Conservation (phyloP, 1,284 basidiomycete species). For the Xerocomus cyaneibrunnescens region DNA sequence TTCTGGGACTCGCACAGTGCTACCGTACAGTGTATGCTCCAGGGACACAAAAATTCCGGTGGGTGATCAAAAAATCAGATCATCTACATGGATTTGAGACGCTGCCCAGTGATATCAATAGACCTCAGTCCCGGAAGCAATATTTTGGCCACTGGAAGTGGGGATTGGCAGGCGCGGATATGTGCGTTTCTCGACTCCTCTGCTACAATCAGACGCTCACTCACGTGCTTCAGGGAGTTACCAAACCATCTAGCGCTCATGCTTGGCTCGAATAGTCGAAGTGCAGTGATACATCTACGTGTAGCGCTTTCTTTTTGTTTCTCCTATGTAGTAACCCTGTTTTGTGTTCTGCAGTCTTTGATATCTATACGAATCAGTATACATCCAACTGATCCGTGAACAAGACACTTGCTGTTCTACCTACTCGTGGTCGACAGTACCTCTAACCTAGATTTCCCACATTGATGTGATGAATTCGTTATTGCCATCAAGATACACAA, state of each 20-base stretch:
- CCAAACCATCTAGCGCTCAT: slow-evolving; percentile 28
- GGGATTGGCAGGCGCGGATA: slow-evolving; percentile 82
- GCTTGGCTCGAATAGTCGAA: slow-evolving; percentile 4
- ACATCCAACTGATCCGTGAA: slow-evolving; percentile 7
- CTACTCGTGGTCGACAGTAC: not conserved
- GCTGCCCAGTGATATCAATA: slow-evolving; percentile 72
- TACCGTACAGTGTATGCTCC: slow-evolving; percentile 79
- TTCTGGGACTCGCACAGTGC: slow-evolving; percentile 83
- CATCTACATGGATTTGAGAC: slow-evolving; percentile 15
- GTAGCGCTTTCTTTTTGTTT: slow-evolving; percentile 32
- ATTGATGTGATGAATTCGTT: not conserved
- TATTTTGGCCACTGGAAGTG: slow-evolving; percentile 82
- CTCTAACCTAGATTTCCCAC: not conserved
- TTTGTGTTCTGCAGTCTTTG: slow-evolving; percentile 13
- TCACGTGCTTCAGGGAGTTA: slow-evolving; percentile 26
- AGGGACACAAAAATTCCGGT: slow-evolving; percentile 89
- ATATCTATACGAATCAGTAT: slow-evolving; percentile 28
- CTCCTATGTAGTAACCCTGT: slow-evolving; percentile 25
- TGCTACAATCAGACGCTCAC: slow-evolving; percentile 2
- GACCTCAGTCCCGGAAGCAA: slow-evolving; percentile 75
- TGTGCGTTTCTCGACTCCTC: slow-evolving; percentile 47
- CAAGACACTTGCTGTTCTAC: slow-evolving; percentile 4
- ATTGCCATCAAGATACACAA: too few species aligned
- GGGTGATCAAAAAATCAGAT: slow-evolving; percentile 6
- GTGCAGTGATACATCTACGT: slow-evolving; percentile 22